These are phyloP conservation scores for Casuarina glauca DNA, from an alignment of 306 rosid genomes.

Conservation along the genomic window DNA sequence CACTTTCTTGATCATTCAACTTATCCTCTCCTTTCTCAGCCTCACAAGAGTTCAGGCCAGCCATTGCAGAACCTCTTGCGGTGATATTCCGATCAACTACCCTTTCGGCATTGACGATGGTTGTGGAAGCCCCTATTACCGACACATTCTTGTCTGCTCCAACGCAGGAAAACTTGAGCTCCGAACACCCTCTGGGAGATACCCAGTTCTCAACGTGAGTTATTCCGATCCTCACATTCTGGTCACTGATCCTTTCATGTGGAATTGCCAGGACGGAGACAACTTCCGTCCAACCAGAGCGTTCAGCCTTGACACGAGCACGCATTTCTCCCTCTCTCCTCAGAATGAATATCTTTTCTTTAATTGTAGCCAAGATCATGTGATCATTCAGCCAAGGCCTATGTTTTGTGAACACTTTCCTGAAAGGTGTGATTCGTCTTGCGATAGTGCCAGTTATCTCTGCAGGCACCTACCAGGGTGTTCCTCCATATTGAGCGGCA, in stretches of 20 bases:
- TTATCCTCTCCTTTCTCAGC: conserved; percentile 30
- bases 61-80: conserved; percentile 80
- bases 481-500: conserved; percentile 38
- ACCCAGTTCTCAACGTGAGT: conserved; percentile 63
- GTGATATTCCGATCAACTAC: conserved; percentile 67
- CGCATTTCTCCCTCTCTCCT: conserved; percentile 63
- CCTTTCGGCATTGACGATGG: conserved; percentile 93
- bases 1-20: conserved; percentile 25
- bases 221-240: conserved; percentile 79
- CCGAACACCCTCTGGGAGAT: conserved; percentile 79
- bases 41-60: conserved; percentile 42
- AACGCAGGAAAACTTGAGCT: conserved; percentile 55
- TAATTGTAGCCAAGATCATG: conserved; percentile 70
- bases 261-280: conserved; percentile 71
- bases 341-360: conserved; percentile 88
- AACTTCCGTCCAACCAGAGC: conserved; percentile 71
- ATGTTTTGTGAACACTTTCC: conserved; percentile 81
- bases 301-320: conserved; percentile 73
- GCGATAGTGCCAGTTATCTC: conserved; percentile 85
- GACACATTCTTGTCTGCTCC: conserved; percentile 69
- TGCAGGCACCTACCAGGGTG: conserved; percentile 86
- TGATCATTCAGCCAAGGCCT: conserved; percentile 79
- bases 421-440: conserved; percentile 75
- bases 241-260: conserved; percentile 81
- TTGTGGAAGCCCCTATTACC: conserved; percentile 85